phyloP scores from a whole-genome alignment of 495 filamentous ascomycete species.

The Penicillium argentinense region DNA sequence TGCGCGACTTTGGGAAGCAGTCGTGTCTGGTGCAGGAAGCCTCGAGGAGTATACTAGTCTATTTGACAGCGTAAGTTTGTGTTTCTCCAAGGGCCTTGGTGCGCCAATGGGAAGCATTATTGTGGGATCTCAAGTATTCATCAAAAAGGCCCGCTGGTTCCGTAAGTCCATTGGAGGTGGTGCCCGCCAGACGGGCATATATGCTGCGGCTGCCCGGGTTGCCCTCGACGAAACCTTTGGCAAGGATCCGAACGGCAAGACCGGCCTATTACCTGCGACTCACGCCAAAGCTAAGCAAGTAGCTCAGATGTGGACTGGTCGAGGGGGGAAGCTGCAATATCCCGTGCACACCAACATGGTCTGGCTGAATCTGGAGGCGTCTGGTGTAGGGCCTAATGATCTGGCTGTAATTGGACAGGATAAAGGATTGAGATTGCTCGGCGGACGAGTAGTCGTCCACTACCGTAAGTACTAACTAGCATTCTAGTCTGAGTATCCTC shows the following conservation, averaged over 20 bases:
- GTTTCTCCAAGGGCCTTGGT: conserved; percentile 87
- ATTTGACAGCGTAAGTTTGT: conserved; percentile 81
- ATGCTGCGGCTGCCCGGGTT: conserved; percentile 47
- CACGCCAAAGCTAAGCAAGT: conserved; percentile 67
- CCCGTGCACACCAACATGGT: conserved; percentile 85
- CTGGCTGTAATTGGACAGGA: conserved; percentile 38
- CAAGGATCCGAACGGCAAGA: conserved; percentile 55
- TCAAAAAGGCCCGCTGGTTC: conserved; percentile 74
- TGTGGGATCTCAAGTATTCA: conserved; percentile 62
- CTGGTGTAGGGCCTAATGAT: conserved; percentile 44
- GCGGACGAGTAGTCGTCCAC: conserved; percentile 44
- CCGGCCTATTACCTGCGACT: conserved; percentile 59
- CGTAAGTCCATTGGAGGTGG: conserved; percentile 86
- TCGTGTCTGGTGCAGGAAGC: conserved; percentile 56
- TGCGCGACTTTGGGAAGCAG: conserved; percentile 80
- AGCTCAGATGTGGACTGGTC: conserved; percentile 59
- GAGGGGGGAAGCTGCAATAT: conserved; percentile 47
- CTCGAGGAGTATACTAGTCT: conserved; percentile 66
- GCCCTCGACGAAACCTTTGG: conserved; percentile 62
- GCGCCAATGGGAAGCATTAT: conserved; percentile 85
- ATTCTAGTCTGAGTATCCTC: too few species aligned
- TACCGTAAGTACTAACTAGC: conserved; percentile 55
- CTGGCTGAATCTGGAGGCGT: conserved; percentile 74
- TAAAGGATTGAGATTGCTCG: conserved; percentile 40
- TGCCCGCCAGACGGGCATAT: conserved; percentile 62